Percentiles rank a stretch among this genome's conserved stretches.
Conservation (phyloP, 257 asterid genomes). For the Fraxinus excelsior region DNA sequence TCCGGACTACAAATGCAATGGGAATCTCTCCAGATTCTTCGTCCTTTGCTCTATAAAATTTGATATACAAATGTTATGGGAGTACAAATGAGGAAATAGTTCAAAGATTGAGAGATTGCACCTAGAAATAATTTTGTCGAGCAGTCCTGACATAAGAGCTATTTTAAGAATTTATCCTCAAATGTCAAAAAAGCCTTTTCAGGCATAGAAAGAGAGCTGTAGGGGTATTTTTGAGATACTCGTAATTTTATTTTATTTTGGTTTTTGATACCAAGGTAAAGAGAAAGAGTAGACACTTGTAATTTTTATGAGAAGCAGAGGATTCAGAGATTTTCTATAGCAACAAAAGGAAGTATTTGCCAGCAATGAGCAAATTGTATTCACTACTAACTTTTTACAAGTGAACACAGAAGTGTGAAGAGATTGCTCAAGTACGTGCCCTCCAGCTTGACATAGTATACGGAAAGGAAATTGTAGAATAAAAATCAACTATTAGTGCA, state of each 20-base stretch:
- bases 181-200: too few relatives aligned
- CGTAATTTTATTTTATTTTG: too few relatives aligned
- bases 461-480: too few relatives aligned
- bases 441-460: background rate
- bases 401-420: background rate
- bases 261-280: too few relatives aligned
- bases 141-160: background rate
- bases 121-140: too few relatives aligned
- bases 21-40: conserved; percentile 94
- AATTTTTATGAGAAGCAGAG: too few relatives aligned
- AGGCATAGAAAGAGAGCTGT: too few relatives aligned
- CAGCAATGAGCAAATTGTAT: background rate
- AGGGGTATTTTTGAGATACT: too few relatives aligned
- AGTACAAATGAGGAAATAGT: background rate
- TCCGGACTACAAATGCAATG: conserved; percentile 73
- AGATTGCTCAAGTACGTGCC: background rate
- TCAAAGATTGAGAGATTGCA: background rate
- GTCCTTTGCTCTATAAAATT: conserved; percentile 26
- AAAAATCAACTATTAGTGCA: background rate
- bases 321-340: background rate
- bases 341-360: background rate
- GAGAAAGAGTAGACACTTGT: too few relatives aligned
- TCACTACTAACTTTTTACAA: background rate
- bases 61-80: background rate
- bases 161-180: background rate